Base-by-base conservation (phyloP, 805 yeast species). In the Ogataea thermomethanolica region DNA sequence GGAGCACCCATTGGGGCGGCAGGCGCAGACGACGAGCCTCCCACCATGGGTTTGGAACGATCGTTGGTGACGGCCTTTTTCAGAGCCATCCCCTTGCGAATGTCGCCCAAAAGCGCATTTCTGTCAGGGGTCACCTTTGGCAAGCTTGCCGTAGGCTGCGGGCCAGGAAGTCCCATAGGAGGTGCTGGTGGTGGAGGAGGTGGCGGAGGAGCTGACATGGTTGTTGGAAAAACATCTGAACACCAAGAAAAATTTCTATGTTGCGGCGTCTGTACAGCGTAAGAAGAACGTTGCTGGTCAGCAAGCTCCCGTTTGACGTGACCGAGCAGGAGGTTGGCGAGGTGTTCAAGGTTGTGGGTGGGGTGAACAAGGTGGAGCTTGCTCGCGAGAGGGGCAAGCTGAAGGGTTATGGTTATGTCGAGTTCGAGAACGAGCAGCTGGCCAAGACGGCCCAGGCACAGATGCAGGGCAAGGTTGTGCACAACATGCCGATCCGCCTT, bases 81-180 rank as follows among this genome's bases (percentile, higher is more conserved):
- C 41, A 83, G 67, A 33, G 53, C 61, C 37, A 57, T 64, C 15
- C 90, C 91, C 46, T 84, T 84, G 54, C 88, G 76, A 49, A 91
- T 91, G 58, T 86, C 95, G 23, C 93, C 87, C 20, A 91, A 69
- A 37, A 91, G 58, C 2, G 81, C 80, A 46, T 73, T 73, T 58
- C 79, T 62, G 13, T 70, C 71, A 8, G 64, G 56, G 7, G 62
- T 48, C 10, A 55, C 46, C 6, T 35, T 28, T 25, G 54, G 65
- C 24, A 56, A 48, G 4, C 67, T 59, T 0, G 67, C 59, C 7
- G 46, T 32, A n/a, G 46, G 17, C 17, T 35, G 20, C 10, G 42
- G 29, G 6, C 38, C 25, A 6, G 35, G 21, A 11, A 39, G 37
- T 11, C 59, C 63, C 10, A 59, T 51, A 17, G 59, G 47, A 8